phyloP scores from a whole-genome alignment of 2,329 filamentous ascomycete genomes.

The Colletotrichum somersetense region DNA sequence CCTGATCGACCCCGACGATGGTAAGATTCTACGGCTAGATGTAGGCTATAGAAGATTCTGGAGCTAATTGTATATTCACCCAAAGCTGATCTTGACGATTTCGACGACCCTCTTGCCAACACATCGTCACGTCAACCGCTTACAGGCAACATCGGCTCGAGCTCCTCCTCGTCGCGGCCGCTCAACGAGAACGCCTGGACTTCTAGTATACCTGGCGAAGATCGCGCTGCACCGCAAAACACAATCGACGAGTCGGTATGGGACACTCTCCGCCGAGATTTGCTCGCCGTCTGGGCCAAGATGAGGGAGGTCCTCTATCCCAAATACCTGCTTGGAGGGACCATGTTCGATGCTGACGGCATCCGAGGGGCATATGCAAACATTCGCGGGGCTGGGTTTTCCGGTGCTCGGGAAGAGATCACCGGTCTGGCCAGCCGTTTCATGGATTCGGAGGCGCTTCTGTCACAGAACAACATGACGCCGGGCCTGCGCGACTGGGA shows the following conservation, averaged over 20 bases:
- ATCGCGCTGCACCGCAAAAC: slow-evolving; percentile 88
- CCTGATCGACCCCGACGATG: slow-evolving; percentile 83
- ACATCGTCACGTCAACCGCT: slow-evolving; percentile 82
- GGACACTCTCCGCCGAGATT: slow-evolving; percentile 93
- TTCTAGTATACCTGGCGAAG: slow-evolving; percentile 90
- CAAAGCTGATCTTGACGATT: slow-evolving; percentile 87
- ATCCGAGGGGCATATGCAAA: slow-evolving; percentile 73
- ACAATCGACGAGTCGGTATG: slow-evolving; percentile 98
- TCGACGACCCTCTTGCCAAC: slow-evolving; percentile 84
- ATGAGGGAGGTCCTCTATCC: slow-evolving; percentile 97
- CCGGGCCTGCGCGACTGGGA: slow-evolving; percentile 96
- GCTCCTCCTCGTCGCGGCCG: slow-evolving; percentile 64
- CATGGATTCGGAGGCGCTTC: slow-evolving; percentile 72
- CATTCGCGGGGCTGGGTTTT: slow-evolving; percentile 69
- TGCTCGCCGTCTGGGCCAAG: slow-evolving; percentile 96
- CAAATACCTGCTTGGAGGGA: slow-evolving; percentile 85
- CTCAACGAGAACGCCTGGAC: slow-evolving; percentile 87
- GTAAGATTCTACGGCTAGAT: slow-evolving; percentile 57
- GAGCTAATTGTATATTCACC: not conserved
- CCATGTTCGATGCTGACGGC: slow-evolving; percentile 70
- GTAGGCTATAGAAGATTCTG: not conserved
- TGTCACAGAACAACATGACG: slow-evolving; percentile 79
- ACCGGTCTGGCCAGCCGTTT: slow-evolving; percentile 71
- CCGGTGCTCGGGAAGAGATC: slow-evolving; percentile 72
- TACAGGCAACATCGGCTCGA: slow-evolving; percentile 82